These are phyloP conservation scores for Mycena capillaripes DNA, from an alignment of 768 basidiomycete genomes.

Conservation along the genomic window DNA sequence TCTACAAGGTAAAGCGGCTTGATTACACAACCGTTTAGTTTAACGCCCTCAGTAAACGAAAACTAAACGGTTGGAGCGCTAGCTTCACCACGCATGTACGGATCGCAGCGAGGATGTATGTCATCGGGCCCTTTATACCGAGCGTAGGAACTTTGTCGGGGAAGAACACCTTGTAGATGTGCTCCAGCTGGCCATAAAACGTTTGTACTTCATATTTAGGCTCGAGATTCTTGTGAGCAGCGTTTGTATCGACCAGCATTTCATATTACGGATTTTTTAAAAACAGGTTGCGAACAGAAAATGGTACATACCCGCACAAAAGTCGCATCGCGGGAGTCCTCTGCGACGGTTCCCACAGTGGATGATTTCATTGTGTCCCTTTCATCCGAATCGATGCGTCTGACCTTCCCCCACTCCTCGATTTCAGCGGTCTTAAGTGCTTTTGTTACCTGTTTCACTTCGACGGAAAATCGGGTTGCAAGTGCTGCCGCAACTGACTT, in stretches of 20 bases:
- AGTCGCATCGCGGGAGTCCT: neutral
- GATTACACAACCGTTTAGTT: no score
- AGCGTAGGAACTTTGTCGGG: neutral
- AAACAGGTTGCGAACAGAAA: neutral
- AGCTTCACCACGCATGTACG: slow-evolving; percentile 33
- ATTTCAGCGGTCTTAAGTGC: no score
- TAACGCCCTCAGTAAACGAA: no score
- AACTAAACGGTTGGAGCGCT: no score
- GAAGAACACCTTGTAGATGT: neutral
- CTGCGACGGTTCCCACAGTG: neutral
- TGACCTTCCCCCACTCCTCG: neutral
- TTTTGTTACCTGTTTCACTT: no score
- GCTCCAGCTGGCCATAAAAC: neutral
- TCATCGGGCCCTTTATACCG: neutral
- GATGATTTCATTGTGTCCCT: neutral
- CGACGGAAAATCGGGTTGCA: no score
- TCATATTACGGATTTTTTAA: neutral
- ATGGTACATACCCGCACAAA: neutral
- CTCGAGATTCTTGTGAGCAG: neutral
- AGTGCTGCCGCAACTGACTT: no score
- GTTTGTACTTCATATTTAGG: neutral
- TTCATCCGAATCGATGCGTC: neutral
- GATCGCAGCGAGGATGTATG: slow-evolving; percentile 45
- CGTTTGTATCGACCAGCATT: neutral
- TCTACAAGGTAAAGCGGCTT: no score